These are phyloP conservation scores for Cokeromyces recurvatus DNA, from an alignment of 371 early-diverging fungal species.

Conservation along the genomic window DNA sequence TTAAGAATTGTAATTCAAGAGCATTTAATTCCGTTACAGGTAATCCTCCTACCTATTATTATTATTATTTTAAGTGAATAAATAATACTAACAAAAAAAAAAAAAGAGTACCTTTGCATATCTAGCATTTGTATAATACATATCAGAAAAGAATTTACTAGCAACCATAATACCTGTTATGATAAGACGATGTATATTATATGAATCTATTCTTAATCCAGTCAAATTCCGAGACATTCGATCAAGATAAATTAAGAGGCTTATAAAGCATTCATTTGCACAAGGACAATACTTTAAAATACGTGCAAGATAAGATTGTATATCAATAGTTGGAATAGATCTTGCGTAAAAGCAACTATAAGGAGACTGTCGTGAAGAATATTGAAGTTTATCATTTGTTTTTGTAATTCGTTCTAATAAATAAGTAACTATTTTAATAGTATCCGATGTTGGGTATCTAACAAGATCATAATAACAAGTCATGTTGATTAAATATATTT, in stretches of 20 bases:
- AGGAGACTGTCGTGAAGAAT: constrained; percentile 2
- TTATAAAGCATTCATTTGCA: constrained; percentile 70
- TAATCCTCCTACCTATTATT: constrained; percentile 87
- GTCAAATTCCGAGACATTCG: constrained; percentile 47
- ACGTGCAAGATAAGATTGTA: constrained; percentile 56
- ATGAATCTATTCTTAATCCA: constrained; percentile 70
- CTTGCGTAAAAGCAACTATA: constrained; percentile 59
- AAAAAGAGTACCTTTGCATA: constrained; percentile 80
- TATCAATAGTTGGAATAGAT: constrained; percentile 64
- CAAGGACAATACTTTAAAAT: constrained; percentile 77
- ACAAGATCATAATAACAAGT: constrained; percentile 40
- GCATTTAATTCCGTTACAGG: constrained; percentile 86
- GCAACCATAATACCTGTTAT: constrained; percentile 75
- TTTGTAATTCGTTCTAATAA: constrained; percentile 39
- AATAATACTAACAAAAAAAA: too few relatives aligned
- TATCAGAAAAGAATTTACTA: constrained; percentile 79
- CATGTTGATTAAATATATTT: too few relatives aligned
- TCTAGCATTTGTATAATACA: constrained; percentile 83
- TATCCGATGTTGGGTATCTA: constrained; percentile 34
- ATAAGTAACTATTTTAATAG: constrained; percentile 36
- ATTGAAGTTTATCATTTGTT: constrained; percentile 31
- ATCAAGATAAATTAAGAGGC: constrained; percentile 76
- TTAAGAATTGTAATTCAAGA: constrained; percentile 82
- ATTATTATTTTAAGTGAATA: too few relatives aligned
- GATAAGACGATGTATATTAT: constrained; percentile 79